Evolutionary conservation across 139 green algal genomes (phyloP), one percentile per base, ranked within the genome.

Genomic region (Picochlorum sp.): DNA sequence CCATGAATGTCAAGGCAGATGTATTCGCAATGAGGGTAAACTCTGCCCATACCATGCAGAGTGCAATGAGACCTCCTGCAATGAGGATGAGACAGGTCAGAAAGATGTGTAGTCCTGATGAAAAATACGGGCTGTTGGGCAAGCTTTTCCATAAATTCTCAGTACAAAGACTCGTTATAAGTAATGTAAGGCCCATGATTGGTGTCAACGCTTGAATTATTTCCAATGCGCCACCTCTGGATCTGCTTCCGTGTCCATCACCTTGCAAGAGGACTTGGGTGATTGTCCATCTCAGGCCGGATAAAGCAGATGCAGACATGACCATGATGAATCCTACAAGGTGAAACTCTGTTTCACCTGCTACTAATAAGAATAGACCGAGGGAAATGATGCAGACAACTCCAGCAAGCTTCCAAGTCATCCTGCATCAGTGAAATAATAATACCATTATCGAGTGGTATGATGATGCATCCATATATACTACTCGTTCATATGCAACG

Each of bases 1-100:
- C 85, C 83, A 95, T 95, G 78, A 97, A 95, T 1, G 89, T 95
- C 8, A 97, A 79, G 14, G 90, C 87, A 3, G 79, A 90, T 1
- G 90, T 97, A 72, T 91, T 79, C 23, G 78, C 72, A 52, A 85
- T 95, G 56, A 96, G 79, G 37, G 77, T 74, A 55, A 88, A 90
- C 70, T 92, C 82, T 1, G 74, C 66, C 80, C 55, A 79, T 18
- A 94, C 89, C 86, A 97, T 94, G 3, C 86, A 47, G 66, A 96
- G 95, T 1, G 88, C 90, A 0, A 96, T 78, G 9, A 82, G 2
- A 0, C 79, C 87, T 0, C 85, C 83, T 10, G 74, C 49, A 4
- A 75, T 20, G 6, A 95, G 75, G 21, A 95, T 54, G 13, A 31
- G 13, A 3, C 71, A 0, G 8, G 84, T 86, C 2, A 87, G 16